Evolutionary conservation across 2,329 filamentous ascomycete species (phyloP), one percentile per base, ranked within the genome.

Genomic region (Xylaria sp.): DNA sequence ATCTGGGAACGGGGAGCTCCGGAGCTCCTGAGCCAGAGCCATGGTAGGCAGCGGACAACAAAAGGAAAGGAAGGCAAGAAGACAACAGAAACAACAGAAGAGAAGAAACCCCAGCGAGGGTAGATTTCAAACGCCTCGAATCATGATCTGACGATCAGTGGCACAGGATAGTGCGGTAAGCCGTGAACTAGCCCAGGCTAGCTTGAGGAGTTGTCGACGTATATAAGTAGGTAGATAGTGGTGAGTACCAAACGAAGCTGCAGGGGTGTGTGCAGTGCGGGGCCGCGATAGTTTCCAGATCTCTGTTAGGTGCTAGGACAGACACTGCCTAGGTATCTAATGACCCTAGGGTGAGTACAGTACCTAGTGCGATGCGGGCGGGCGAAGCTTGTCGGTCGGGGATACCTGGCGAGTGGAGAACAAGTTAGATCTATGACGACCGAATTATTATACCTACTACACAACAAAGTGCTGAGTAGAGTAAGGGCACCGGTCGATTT

Each of bases 1-100:
- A 64, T 72, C 73, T 57, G 64, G 51, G n/a, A 66, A 64, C 27
- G 68, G 68, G 34, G 58, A 65, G 62, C 70, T 72, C 68, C 71
- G 73, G 47, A 68, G 71, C 68, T 72, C 72, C 54, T 65, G 67
- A 59, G 73, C 74, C 74, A 77, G 67, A 62, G 72, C 73, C 75
- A 77, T 77, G 61, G 42, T 61, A 47, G 64, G 62, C 64, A 70
- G 61, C 56, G 55, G 65, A 55, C 47, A 60, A 69, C 63, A 39
- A 60, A 32, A 32, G 61, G 34, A 68, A 69, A 56, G 42, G 36
- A 27, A 42, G 42, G 27, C 17, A 57, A 34, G 59, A 69, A 27
- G 4, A 27, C 24, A 4, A 27, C 24, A 27, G 24, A 27, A 48
- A 42, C 47, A 58, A 45, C 45, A 60, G 54, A 65, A 61, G 30